These are phyloP conservation scores for Cylindricascospora bacillispora DNA, from an alignment of 1,139 yeast species.

Conservation along the genomic window DNA sequence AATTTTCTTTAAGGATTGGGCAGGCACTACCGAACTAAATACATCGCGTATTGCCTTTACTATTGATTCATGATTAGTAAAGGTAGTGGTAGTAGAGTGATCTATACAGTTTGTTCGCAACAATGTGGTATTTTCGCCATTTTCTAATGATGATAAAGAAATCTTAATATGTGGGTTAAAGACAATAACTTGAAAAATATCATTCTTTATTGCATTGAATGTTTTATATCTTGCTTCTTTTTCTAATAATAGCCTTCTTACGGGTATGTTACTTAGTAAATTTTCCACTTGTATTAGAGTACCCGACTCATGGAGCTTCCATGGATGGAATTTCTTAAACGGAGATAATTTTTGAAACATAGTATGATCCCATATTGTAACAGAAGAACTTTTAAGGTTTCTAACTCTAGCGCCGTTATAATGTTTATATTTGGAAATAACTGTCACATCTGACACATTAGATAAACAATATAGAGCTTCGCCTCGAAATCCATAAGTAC, in stretches of 20 bases:
- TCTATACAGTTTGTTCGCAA: no score
- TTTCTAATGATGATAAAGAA: no score
- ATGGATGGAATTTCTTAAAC: slow-evolving; percentile 1
- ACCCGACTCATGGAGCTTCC: slow-evolving; percentile 28
- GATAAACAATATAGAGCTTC: slow-evolving; percentile 35
- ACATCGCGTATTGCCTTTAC: no score
- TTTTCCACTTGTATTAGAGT: slow-evolving; percentile 38
- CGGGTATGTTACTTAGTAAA: slow-evolving; percentile 45
- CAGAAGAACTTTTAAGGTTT: neutral
- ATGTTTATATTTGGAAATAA: slow-evolving; percentile 23
- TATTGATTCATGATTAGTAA: no score
- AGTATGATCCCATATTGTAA: neutral
- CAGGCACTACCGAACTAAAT: slow-evolving; percentile 12
- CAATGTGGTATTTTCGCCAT: no score
- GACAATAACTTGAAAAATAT: slow-evolving; percentile 28
- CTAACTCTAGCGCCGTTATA: neutral
- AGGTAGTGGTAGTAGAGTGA: neutral
- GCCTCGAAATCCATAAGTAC: slow-evolving; percentile 33
- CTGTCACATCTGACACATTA: slow-evolving; percentile 26
- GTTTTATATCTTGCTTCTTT: slow-evolving; percentile 18
- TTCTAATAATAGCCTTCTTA: slow-evolving; percentile 31
- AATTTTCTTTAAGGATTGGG: slow-evolving; percentile 13
- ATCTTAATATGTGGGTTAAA: slow-evolving; percentile 20
- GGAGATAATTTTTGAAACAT: slow-evolving; percentile 1
- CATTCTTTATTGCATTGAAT: slow-evolving; percentile 27